phyloP scores from a whole-genome alignment of 805 yeast genomes.

The Metschnikowia drakensbergensis region DNA sequence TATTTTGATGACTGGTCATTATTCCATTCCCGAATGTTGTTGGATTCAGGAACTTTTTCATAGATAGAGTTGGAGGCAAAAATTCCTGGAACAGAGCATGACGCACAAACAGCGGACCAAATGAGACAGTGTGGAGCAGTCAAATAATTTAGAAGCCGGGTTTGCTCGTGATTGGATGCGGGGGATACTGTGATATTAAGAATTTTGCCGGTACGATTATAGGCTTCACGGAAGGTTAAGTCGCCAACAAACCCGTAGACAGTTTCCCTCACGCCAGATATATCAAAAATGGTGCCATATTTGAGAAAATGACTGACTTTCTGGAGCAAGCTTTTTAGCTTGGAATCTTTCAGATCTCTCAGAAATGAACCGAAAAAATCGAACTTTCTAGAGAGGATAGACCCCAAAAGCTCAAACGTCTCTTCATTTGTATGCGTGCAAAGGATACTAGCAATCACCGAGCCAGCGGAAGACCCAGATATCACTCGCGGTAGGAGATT shows the following conservation, averaged over 20 bases:
- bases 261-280: conserved; percentile 62
- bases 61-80: conserved; percentile 82
- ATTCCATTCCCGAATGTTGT: conserved; percentile 76
- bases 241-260: conserved; percentile 81
- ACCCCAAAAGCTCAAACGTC: conserved; percentile 50
- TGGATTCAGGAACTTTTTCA: conserved; percentile 76
- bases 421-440: conserved; percentile 80
- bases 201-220: conserved; percentile 89
- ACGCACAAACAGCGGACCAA: conserved; percentile 90
- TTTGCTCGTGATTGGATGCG: conserved; percentile 87
- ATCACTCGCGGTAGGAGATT: conserved; percentile 80
- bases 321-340: conserved; percentile 46
- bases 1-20: conserved; percentile 68
- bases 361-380: conserved; percentile 41
- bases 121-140: conserved; percentile 79
- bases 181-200: conserved; percentile 92
- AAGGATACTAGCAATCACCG: conserved; percentile 85
- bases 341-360: conserved; percentile 35
- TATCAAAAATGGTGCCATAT: conserved; percentile 88
- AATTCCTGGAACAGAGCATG: conserved; percentile 90
- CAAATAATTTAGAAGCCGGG: conserved; percentile 71
- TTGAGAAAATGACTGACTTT: conserved; percentile 57
- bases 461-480: conserved; percentile 95
- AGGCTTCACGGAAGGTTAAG: conserved; percentile 89
- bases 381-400: conserved; percentile 56